Conservation (phyloP, 768 basidiomycete species). For the Amanita molliuscula region DNA sequence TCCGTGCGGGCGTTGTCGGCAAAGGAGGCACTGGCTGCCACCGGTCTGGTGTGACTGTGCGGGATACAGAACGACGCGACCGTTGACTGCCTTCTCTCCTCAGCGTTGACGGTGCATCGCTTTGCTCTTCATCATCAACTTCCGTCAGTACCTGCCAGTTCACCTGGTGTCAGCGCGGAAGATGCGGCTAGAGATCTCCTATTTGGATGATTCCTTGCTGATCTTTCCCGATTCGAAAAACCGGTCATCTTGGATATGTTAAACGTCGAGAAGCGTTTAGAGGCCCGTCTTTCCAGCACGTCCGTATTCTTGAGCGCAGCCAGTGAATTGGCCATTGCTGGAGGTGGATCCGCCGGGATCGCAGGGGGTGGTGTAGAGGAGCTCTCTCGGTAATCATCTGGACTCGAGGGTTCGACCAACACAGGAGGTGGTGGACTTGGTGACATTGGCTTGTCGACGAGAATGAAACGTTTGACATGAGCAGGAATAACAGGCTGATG, state of each 20-base stretch:
- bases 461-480: slow-evolving; percentile 68
- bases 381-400: slow-evolving; percentile 24
- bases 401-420: slow-evolving; percentile 44
- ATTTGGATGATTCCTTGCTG: slow-evolving; percentile 41
- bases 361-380: slow-evolving; percentile 25
- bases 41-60: slow-evolving; percentile 28
- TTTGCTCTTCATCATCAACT: slow-evolving; percentile 51
- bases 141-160: slow-evolving; percentile 69
- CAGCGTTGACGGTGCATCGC: slow-evolving; percentile 9
- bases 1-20: slow-evolving; percentile 31
- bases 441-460: slow-evolving; percentile 59
- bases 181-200: slow-evolving; percentile 59
- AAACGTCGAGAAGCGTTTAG: slow-evolving; percentile 92
- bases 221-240: slow-evolving; percentile 35
- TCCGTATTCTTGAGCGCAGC: slow-evolving; percentile 85
- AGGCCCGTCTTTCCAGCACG: slow-evolving; percentile 81
- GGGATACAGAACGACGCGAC: slow-evolving; percentile 19
- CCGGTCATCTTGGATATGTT: slow-evolving; percentile 92
- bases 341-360: slow-evolving; percentile 31
- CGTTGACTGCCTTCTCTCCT: slow-evolving; percentile 17
- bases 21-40: slow-evolving; percentile 37
- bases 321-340: slow-evolving; percentile 70
- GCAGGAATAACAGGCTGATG: slow-evolving; percentile 40
- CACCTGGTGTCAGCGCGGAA: slow-evolving; percentile 53
- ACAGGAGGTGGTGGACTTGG: slow-evolving; percentile 37